Base-by-base conservation (phyloP, 495 filamentous ascomycete species). In the Cercophora scortea region DNA sequence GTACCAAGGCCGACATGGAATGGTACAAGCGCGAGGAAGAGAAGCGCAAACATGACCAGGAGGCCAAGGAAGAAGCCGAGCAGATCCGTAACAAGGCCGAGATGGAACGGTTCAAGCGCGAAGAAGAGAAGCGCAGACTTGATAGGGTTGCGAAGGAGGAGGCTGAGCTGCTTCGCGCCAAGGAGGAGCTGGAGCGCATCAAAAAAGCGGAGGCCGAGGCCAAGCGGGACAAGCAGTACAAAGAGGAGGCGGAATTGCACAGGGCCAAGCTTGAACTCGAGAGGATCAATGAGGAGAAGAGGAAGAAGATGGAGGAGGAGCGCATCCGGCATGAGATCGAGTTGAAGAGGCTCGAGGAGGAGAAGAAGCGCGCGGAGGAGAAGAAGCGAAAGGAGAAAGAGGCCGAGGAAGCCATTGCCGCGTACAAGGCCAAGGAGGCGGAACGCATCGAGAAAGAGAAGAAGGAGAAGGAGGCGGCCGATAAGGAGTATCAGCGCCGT, bases 341-440 rank as follows among this genome's bases (percentile, higher is more conserved):
- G 50, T 71, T 81, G 11, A 78, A 88, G 65, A 77, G 72, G 59
- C 73, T 81, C 33, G 68, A 77, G 43, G 74, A 78, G 46, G 82
- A 86, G 63, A 69, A 76, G 52, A 68, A 69, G 50, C 60, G 69
- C 6, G 56, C 54, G 0, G 68, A 72, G 34, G 76, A 76, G 56
- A 65, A 67, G 49, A 57, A 69, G 47, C 60, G 60, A 13, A 64
- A 76, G 50, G 69, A 80, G 56, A 69, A 73, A 13, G 78, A 80
- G 50, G 79, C 79, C 38, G 71, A 75, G 36, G 79, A 81, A 32
- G 67, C 78, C 52, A 74, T 81, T 40, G 78, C 79, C 59, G 74
- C 71, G 52, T 78, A 62, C 49, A 81, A 84, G 66, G 68, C 73
- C 42, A 71, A 79, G 47, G 72, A 83, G 54, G 66, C 74, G 13